These are phyloP conservation scores for Psidium guajava DNA, from an alignment of 345 rosid genomes.

Conservation along the genomic window DNA sequence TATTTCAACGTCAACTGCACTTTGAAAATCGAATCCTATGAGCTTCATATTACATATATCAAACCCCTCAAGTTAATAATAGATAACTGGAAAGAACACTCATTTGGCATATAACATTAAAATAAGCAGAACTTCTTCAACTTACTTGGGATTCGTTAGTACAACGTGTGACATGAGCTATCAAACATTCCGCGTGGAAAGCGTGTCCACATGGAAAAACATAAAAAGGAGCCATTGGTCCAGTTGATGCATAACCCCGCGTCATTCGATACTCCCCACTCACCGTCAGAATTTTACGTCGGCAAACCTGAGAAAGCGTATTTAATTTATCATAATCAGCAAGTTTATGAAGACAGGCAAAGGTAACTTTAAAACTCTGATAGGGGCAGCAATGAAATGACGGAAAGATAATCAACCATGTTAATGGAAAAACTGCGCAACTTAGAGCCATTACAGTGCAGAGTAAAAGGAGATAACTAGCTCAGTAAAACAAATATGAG, in stretches of 20 bases:
- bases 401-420: neutral
- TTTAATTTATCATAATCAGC: neutral
- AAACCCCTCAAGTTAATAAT: neutral
- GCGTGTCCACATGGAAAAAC: constrained; percentile 96
- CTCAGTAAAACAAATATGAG: neutral
- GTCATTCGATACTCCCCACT: constrained; percentile 60
- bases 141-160: constrained; percentile 47
- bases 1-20: constrained; percentile 20
- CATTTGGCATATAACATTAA: neutral
- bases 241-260: constrained; percentile 65
- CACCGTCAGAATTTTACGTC: constrained; percentile 61
- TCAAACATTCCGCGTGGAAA: constrained; percentile 80
- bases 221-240: constrained; percentile 89
- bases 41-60: neutral
- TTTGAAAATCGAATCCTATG: neutral
- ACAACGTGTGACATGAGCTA: constrained; percentile 68
- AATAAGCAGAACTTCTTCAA: neutral
- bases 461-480: neutral
- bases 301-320: constrained; percentile 45
- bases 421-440: neutral
- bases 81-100: neutral
- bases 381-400: neutral
- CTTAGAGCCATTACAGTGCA: neutral
- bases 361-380: neutral
- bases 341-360: neutral